Percentiles rank a stretch among this genome's conserved stretches.
These are phyloP conservation scores for Globisporangium heterothallicum DNA, from an alignment of 352 stramenopile species.

Conservation along the genomic window DNA sequence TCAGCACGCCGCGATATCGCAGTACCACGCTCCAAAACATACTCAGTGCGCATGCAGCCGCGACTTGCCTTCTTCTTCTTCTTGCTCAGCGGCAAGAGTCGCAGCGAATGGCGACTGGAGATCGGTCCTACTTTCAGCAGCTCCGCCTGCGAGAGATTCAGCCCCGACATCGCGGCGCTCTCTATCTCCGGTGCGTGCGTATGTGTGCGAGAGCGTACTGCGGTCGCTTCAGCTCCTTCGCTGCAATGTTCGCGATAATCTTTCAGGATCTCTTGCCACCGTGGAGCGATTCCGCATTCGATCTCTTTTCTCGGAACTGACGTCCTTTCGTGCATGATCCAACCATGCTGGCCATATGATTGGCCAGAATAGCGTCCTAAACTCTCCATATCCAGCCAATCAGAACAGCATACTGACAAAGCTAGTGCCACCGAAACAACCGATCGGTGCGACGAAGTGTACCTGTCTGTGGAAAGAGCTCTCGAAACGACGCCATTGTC, in stretches of 20 bases:
- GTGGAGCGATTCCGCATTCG: too few species aligned
- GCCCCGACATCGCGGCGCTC: slow-evolving; percentile 25
- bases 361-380: not conserved
- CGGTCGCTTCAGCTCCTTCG: not conserved
- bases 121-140: slow-evolving; percentile 80
- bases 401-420: not conserved
- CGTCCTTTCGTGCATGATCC: not conserved
- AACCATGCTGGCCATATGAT: not conserved
- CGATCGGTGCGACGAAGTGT: not conserved
- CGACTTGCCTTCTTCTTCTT: slow-evolving; percentile 76
- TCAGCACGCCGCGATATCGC: not conserved
- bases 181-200: not conserved
- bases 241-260: not conserved
- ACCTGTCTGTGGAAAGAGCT: not conserved
- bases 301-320: too few species aligned
- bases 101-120: slow-evolving; percentile 66
- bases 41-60: too few species aligned
- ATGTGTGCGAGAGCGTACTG: not conserved
- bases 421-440: not conserved
- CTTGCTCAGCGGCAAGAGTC: slow-evolving; percentile 76
- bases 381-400: not conserved
- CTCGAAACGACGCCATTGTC: not conserved
- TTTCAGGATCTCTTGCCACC: too few species aligned
- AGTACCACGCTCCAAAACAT: too few species aligned
- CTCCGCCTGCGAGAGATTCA: slow-evolving; percentile 64